Evolutionary conservation across 1,139 yeast genomes (phyloP).

Genomic region (Wickerhamiella pararugosa): DNA sequence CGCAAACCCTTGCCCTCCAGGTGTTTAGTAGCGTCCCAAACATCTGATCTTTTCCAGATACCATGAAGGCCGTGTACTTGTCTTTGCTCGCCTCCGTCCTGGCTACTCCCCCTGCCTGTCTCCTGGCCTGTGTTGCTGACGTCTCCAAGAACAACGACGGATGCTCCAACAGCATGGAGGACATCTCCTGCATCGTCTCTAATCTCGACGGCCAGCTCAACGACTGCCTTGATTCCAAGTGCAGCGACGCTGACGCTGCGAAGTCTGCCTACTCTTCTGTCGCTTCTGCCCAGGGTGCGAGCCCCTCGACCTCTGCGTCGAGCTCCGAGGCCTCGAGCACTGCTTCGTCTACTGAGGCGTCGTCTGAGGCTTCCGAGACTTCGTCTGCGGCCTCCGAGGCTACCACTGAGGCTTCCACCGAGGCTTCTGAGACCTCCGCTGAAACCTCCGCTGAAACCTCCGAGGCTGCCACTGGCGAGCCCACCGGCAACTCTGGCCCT

Average conservation of each 20-base stretch:
- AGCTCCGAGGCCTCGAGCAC: slow-evolving; percentile 10
- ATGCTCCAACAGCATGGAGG: slow-evolving; percentile 42
- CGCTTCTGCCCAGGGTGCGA: slow-evolving; percentile 14
- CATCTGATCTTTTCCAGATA: slow-evolving; percentile 2
- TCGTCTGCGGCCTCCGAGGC: slow-evolving; percentile 20
- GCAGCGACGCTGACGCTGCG: slow-evolving; percentile 48
- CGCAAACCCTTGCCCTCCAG: too few species aligned
- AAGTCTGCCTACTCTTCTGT: slow-evolving; percentile 35
- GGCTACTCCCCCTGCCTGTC: slow-evolving; percentile 71
- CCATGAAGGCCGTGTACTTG: slow-evolving; percentile 15
- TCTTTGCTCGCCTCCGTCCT: slow-evolving; percentile 35
- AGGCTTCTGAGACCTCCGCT: slow-evolving; percentile 17
- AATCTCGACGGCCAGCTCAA: slow-evolving; percentile 36
- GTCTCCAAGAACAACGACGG: slow-evolving; percentile 36
- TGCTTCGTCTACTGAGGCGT: slow-evolving; percentile 16
- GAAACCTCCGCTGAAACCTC: slow-evolving; percentile 10
- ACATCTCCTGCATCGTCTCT: slow-evolving; percentile 51
- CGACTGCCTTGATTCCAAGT: slow-evolving; percentile 44
- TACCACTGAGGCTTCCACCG: slow-evolving; percentile 18
- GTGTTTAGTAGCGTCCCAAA: neutral
- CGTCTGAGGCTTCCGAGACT: slow-evolving; percentile 8
- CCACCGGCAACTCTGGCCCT: neutral
- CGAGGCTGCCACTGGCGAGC: slow-evolving; percentile 1
- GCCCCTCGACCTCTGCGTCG: slow-evolving; percentile 7
- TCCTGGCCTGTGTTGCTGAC: slow-evolving; percentile 71